Evolutionary conservation across 1,284 basidiomycete species (phyloP), one percentile per base, ranked within the genome.

Genomic region (Melanopsichium pennsylvanicum): DNA sequence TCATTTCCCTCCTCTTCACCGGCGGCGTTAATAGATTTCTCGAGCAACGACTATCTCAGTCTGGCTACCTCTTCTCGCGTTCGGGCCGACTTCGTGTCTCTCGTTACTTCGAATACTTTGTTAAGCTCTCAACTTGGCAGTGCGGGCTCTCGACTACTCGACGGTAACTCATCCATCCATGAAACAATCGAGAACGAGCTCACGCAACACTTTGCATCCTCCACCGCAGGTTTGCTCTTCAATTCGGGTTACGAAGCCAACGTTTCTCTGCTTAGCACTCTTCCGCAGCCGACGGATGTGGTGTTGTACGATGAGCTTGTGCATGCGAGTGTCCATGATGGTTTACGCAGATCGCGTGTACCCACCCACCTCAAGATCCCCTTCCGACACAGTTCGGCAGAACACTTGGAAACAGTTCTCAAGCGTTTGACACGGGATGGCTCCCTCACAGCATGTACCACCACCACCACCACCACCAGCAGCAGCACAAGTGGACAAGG

Each of bases 191-290:
- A 81, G 41, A n/a, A 22, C 16, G 51, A 70, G 5, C 56, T 80
- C 6, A 69, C 72, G 1, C 5, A 16, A 6, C 68, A 74, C 39
- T 78, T 81, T 51, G 49, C 48, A 7, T 58, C 70, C 5, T 46
- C 59, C 11, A 83, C 87, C 0, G 91, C 90, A 2, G 70, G 72
- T 0, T 84, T 97, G 11, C 85, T 97, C 15, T 97, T 96, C 86
- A 95, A 93, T 81, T 93, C 91, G 0, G 95, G 94, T 0, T 97
- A 90, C 82, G 93, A 97, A 81, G 93, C 95, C 15, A 97, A 97
- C 77, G 89, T 89, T 3, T 90, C 90, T 0, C 87, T 97, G 80
- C 94, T 96, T 83, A 85, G 90, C 0, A 87, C 87, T 34, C 82
- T 97, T 0, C 93, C 93, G 0, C 91, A 93, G 70, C 81, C 84